These are phyloP conservation scores for Dactylonectria macrodidyma DNA, from an alignment of 2,329 filamentous ascomycete species.

Conservation along the genomic window DNA sequence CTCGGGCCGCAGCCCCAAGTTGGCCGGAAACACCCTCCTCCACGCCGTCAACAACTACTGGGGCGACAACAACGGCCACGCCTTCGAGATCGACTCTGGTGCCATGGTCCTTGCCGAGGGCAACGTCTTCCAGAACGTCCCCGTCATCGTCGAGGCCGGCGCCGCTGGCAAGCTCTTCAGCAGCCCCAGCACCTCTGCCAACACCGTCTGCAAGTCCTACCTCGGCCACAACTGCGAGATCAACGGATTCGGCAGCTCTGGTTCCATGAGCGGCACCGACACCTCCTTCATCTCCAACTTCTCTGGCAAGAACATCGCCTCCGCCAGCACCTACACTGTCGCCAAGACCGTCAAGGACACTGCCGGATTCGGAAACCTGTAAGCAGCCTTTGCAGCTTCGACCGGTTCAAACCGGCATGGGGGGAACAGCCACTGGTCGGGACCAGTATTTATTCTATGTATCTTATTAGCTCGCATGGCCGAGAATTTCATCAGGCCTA, in stretches of 20 bases:
- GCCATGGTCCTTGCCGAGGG: conserved; percentile 68
- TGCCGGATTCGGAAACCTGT: conserved; percentile 64
- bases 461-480: conserved; percentile 15
- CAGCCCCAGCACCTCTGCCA: conserved; percentile 51
- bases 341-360: conserved; percentile 55
- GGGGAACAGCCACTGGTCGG: background rate
- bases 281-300: conserved; percentile 66
- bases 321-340: conserved; percentile 54
- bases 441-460: conserved; percentile 25
- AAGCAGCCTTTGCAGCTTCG: conserved; percentile 25
- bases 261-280: conserved; percentile 58
- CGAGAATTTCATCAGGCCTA: conserved; percentile 6
- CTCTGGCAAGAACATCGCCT: conserved; percentile 66
- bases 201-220: conserved; percentile 57
- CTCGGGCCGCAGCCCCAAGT: conserved; percentile 70
- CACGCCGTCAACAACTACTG: conserved; percentile 77
- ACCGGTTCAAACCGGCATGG: background rate
- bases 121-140: conserved; percentile 71
- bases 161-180: conserved; percentile 53
- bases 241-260: conserved; percentile 63
- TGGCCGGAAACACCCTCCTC: conserved; percentile 68
- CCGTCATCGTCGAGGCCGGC: conserved; percentile 55
- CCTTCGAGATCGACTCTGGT: conserved; percentile 67
- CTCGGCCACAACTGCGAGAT: conserved; percentile 66
- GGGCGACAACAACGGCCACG: conserved; percentile 68